Evolutionary conservation across 2,329 filamentous ascomycete species (phyloP).

Genomic region (Fusarium chlamydosporum): DNA sequence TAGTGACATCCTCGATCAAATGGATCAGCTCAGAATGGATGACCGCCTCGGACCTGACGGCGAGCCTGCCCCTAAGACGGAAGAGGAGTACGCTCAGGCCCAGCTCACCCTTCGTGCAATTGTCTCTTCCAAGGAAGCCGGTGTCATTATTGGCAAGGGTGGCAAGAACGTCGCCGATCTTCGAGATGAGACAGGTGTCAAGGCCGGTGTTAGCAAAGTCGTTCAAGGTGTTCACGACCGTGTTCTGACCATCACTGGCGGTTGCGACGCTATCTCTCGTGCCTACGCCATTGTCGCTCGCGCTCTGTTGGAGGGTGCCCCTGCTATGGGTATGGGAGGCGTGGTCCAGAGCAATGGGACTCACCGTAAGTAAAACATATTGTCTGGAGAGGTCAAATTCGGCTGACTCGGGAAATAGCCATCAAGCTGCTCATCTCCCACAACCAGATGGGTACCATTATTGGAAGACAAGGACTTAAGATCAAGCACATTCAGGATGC

Average conservation of each 20-base stretch:
- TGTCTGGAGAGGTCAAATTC: not conserved
- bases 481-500: constrained; percentile 99
- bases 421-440: constrained; percentile 98
- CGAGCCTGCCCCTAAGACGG: constrained; percentile 87
- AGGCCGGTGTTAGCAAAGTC: constrained; percentile 98
- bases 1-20: constrained; percentile 70
- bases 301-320: constrained; percentile 91
- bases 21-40: constrained; percentile 76
- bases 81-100: constrained; percentile 94
- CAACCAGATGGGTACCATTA: constrained; percentile 99
- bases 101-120: constrained; percentile 96
- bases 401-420: constrained; percentile 66
- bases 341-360: constrained; percentile 89
- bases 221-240: constrained; percentile 97
- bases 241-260: constrained; percentile 93
- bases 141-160: constrained; percentile 98
- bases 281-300: constrained; percentile 95
- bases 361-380: constrained; percentile 75
- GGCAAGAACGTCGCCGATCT: constrained; percentile 98
- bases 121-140: constrained; percentile 98
- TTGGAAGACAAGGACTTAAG: constrained; percentile 94
- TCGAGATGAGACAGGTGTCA: constrained; percentile 96
- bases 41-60: constrained; percentile 80
- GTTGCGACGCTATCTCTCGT: constrained; percentile 88
- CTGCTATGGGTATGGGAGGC: constrained; percentile 96